Evolutionary conservation across 768 basidiomycete species (phyloP), one percentile per base, ranked within the genome.

Genomic region (Tylopilus felleus): DNA sequence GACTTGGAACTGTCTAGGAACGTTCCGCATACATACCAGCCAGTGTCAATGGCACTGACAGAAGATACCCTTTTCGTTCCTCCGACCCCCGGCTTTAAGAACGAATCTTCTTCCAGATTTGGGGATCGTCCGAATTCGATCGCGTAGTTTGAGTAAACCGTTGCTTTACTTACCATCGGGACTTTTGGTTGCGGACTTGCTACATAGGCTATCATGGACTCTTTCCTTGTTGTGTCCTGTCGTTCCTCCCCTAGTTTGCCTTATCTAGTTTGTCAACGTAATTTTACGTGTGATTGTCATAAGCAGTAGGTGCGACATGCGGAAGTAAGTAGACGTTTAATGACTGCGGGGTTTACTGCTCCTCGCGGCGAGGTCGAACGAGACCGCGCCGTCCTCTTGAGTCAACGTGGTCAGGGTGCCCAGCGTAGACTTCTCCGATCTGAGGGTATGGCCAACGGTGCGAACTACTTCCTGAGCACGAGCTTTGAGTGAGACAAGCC

Each of bases 11-110:
- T 56, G 61, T 75, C 59, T 69, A 75, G 40, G 72, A 73, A 29
- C 43, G 62, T 51, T 59, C 67, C 70, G 2, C 84, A 85, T 58
- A 65, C 71, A n/a, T 90, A 90, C 65, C 75, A 88, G 63, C 88
- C 88, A 3, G 86, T 90, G 49, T 88, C 88, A 22, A 69, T 75
- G 62, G 75, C 75, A 43, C 49, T 77, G 54, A 68, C 76, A 13
- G 75, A 77, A 41, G 73, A 77, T 47, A 83, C 82, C 2, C 63
- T 75, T 39, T 72, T 72, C 49, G 77, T 73, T 19, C 84, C 84
- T 27, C 84, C 85, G 16, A 76, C 79, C 0, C 83, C 85, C 17
- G 76, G 78, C 38, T 86, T 85, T 71, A 77, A 77, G 46, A 74
- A 68, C 14, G 65, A 67, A 16, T 27, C 53, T 28, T 27, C 53